Conservation (phyloP, 257 asterid species). For the Solanum virginianum region DNA sequence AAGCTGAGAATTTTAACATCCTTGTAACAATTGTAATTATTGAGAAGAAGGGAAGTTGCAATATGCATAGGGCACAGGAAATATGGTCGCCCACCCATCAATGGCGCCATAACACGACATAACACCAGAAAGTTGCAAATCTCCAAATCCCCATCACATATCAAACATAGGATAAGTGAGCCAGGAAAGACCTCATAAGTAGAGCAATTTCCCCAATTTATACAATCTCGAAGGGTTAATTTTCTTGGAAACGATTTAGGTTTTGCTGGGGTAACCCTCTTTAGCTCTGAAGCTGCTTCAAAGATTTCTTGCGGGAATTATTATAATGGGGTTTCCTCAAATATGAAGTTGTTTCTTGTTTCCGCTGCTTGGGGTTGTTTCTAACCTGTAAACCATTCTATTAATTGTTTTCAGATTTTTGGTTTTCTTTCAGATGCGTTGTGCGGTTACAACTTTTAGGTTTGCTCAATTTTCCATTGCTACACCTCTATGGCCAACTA, state of each 20-base stretch:
- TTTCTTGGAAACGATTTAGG: neutral
- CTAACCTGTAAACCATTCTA: conserved; percentile 48
- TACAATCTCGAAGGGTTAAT: conserved; percentile 4
- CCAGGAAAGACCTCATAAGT: too few relatives aligned
- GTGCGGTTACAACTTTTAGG: too few relatives aligned
- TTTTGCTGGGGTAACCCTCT: neutral
- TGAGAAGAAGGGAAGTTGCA: neutral
- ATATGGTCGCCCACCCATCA: too few relatives aligned
- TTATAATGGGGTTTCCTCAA: conserved; percentile 33
- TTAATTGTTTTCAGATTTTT: conserved; percentile 71
- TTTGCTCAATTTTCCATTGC: too few relatives aligned
- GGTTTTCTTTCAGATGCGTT: too few relatives aligned
- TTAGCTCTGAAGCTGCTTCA: conserved; percentile 27
- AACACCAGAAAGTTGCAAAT: too few relatives aligned
- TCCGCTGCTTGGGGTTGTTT: conserved; percentile 65
- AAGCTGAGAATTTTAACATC: conserved; percentile 13
- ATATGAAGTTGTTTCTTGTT: conserved; percentile 49
- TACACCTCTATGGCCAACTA: too few relatives aligned
- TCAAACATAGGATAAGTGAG: too few relatives aligned
- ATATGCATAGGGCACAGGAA: too few relatives aligned
- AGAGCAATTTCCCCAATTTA: conserved; percentile 2
- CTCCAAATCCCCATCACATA: conserved; percentile 9
- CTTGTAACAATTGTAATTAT: conserved; percentile 3
- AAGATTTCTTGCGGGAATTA: conserved; percentile 65
- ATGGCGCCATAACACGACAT: too few relatives aligned